These are phyloP conservation scores for Yarrowia deformans DNA, from an alignment of 805 yeast genomes.

Conservation along the genomic window DNA sequence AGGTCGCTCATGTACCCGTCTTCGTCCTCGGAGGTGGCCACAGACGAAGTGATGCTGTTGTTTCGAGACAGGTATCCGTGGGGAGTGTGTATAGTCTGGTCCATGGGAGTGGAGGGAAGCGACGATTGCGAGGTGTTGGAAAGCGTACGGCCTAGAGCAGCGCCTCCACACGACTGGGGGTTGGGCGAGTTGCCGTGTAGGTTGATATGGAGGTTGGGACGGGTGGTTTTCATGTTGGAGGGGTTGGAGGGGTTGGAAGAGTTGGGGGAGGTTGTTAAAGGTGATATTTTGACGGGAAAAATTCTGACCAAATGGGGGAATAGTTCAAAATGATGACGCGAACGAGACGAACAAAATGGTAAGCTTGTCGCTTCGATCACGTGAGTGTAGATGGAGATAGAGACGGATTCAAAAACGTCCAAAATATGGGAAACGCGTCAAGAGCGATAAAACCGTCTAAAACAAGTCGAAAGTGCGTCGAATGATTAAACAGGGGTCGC, in stretches of 20 bases:
- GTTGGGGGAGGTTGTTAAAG: not conserved
- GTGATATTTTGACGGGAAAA: not conserved
- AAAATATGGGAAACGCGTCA: too few species aligned
- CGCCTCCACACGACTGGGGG: conserved; percentile 23
- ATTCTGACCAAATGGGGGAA: not conserved
- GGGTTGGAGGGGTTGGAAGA: not conserved
- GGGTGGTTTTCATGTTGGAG: conserved; percentile 16
- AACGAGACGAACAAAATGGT: not conserved
- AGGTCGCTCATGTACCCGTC: conserved; percentile 32
- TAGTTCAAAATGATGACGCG: not conserved
- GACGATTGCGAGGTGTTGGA: conserved; percentile 32
- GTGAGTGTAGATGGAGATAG: not conserved
- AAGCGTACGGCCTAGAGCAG: conserved; percentile 27
- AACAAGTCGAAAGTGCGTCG: too few species aligned
- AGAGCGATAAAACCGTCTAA: too few species aligned
- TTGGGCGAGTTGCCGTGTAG: conserved; percentile 27
- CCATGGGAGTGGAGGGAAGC: conserved; percentile 32
- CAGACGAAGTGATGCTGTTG: conserved; percentile 29
- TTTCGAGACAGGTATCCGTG: conserved; percentile 25
- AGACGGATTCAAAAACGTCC: too few species aligned
- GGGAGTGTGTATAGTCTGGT: conserved; percentile 38
- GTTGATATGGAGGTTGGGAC: conserved; percentile 34
- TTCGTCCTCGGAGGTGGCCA: conserved; percentile 16
- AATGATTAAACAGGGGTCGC: too few species aligned
- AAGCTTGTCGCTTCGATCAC: not conserved